These are phyloP conservation scores for Bruguiera sexangula DNA, from an alignment of 345 rosid species.

Conservation along the genomic window DNA sequence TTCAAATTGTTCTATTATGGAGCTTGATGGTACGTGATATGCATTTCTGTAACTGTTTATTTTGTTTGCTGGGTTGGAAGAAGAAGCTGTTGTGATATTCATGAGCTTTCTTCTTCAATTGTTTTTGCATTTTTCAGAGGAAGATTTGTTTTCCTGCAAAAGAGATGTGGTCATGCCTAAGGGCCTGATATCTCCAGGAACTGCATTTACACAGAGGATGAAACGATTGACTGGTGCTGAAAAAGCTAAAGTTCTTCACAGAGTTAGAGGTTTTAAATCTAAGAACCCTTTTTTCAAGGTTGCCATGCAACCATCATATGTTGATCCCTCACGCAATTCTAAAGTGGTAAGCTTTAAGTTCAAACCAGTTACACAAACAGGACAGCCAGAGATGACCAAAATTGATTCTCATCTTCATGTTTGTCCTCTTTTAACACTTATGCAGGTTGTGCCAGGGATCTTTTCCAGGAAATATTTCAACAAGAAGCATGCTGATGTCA, in stretches of 20 bases:
- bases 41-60: neutral
- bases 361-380: neutral
- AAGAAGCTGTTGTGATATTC: neutral
- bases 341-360: conserved; percentile 1
- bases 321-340: neutral
- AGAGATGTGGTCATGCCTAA: neutral
- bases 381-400: neutral
- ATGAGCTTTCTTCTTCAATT: neutral
- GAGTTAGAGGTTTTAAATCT: conserved; percentile 22
- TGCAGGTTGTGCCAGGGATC: conserved; percentile 11
- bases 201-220: neutral
- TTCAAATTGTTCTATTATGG: neutral
- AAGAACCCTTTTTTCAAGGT: conserved; percentile 23
- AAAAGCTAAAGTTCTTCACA: conserved; percentile 15
- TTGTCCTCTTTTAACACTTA: neutral
- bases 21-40: neutral
- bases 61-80: neutral
- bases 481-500: neutral
- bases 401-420: neutral
- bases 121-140: neutral
- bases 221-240: neutral
- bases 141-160: neutral
- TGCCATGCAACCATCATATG: conserved; percentile 22
- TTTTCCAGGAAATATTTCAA: conserved; percentile 15
- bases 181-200: neutral